A percentile compares a stretch with the other conserved stretches of the same genome.
Conservation (phyloP, 208 protist species). For the Lotmaria passim region DNA sequence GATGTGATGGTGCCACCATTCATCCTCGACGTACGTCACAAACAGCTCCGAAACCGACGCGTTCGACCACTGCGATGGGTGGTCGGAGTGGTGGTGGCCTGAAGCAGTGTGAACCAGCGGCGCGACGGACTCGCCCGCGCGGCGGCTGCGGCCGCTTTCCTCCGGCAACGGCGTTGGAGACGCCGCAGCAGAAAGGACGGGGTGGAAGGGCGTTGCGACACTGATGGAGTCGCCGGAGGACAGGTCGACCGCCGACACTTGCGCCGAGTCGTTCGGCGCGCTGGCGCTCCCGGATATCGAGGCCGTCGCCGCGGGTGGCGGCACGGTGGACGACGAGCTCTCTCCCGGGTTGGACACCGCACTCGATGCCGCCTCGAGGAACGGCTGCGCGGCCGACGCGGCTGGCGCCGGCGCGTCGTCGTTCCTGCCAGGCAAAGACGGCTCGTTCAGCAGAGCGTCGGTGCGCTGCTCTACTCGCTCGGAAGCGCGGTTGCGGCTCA, state of each 20-base stretch:
- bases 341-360: conserved; percentile 3
- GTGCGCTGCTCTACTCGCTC: not conserved
- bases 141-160: not conserved
- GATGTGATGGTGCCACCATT: conserved; percentile 82
- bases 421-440: not conserved
- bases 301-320: not conserved
- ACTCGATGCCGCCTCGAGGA: conserved; percentile 1
- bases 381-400: not conserved
- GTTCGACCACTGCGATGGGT: not conserved
- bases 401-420: not conserved
- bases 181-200: conserved; percentile 2
- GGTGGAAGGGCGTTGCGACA: conserved; percentile 10
- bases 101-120: not conserved
- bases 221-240: conserved; percentile 6
- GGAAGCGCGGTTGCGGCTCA: conserved; percentile 7
- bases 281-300: not conserved
- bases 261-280: not conserved
- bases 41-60: conserved; percentile 32
- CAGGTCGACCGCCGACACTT: not conserved
- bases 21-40: conserved; percentile 63
- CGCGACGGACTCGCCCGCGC: not conserved
- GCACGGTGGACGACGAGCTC: conserved; percentile 5
- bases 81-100: too few relatives aligned
- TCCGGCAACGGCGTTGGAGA: not conserved
- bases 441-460: not conserved